Percentiles rank a stretch among this genome's conserved stretches.
These are phyloP conservation scores for Clarireedia sp. DNA, from an alignment of 2,329 filamentous ascomycete species.

Conservation along the genomic window DNA sequence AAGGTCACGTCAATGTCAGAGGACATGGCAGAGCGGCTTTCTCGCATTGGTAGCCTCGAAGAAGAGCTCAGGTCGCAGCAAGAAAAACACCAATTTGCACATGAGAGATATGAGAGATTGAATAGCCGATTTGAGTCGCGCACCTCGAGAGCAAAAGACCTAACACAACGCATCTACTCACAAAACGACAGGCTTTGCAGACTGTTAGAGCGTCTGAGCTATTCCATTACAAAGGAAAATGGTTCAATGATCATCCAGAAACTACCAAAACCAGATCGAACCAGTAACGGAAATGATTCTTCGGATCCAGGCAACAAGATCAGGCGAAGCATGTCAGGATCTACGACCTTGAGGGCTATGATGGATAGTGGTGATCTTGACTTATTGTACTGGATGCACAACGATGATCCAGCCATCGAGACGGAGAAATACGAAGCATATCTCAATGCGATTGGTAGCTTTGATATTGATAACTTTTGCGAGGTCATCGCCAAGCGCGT, in stretches of 20 bases:
- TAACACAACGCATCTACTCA: constrained; percentile 74
- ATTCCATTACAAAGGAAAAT: constrained; percentile 67
- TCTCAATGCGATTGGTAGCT: constrained; percentile 62
- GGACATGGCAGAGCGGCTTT: constrained; percentile 65
- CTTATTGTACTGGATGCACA: constrained; percentile 76
- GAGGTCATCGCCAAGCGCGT: constrained; percentile 83
- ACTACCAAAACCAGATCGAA: constrained; percentile 51
- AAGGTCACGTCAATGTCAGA: constrained; percentile 60
- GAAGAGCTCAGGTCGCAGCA: constrained; percentile 64
- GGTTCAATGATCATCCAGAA: constrained; percentile 70
- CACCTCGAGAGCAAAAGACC: constrained; percentile 66
- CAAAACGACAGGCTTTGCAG: constrained; percentile 79
- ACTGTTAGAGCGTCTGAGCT: constrained; percentile 80
- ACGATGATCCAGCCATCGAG: constrained; percentile 57
- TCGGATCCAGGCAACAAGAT: constrained; percentile 47
- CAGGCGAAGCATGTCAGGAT: constrained; percentile 43
- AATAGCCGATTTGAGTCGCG: constrained; percentile 59
- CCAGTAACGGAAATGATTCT: constrained; percentile 51
- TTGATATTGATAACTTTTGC: constrained; percentile 76
- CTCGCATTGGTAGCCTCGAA: constrained; percentile 67
- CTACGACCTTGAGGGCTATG: constrained; percentile 44
- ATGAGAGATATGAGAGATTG: constrained; percentile 44
- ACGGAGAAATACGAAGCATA: constrained; percentile 67
- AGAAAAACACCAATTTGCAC: constrained; percentile 51
- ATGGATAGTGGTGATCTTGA: constrained; percentile 60